Evolutionary conservation across 179 eudicot genomes (phyloP), one percentile per base, ranked within the genome.

Genomic region (Silene vulgaris): DNA sequence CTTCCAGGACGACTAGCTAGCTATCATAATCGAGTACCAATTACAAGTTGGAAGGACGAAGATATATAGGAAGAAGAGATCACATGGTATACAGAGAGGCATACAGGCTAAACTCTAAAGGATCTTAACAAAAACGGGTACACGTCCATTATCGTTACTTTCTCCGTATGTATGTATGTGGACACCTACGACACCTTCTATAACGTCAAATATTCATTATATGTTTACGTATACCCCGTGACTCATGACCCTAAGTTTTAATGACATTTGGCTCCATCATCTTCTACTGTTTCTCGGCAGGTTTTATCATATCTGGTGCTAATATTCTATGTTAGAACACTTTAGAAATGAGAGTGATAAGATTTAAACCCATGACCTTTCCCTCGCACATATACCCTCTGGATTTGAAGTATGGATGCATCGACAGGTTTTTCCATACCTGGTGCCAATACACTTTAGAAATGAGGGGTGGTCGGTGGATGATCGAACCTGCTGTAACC

Each of bases 41-140:
- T 74, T 74, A 74, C 74, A 68, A 73, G 79, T 23, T 65, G 74
- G 71, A 54, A 73, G n/a, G 21, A 28, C n/a, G 45, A 63, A 20
- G 64, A 7, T 3, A 63, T 16, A 64, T 19, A 54, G 21, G 12
- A 20, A 20, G 9, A 50, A 30, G 29, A 4, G 61, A 23, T 71
- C 77, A 80, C 83, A 80, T 77, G 80, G 83, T 35, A 67, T 77
- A 77, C 80, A 80, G 77, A 73, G 78, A 73, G 78, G 84, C 84
- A 23, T 23, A 23, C 26, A 81, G 78, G 69, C 71, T 59, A 80
- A 73, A 76, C 60, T 69, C 43, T 43, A 13, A 50, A 50, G 45
- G 9, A 1, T 37, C 8, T 3, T 16, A 17, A 67, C 69, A 65
- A 81, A 77, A 81, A 77, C 72, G 80, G 83, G 80, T 81, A 77